These are phyloP conservation scores for Taphrina wiesneri DNA, from an alignment of 1,139 yeast species.

Conservation along the genomic window DNA sequence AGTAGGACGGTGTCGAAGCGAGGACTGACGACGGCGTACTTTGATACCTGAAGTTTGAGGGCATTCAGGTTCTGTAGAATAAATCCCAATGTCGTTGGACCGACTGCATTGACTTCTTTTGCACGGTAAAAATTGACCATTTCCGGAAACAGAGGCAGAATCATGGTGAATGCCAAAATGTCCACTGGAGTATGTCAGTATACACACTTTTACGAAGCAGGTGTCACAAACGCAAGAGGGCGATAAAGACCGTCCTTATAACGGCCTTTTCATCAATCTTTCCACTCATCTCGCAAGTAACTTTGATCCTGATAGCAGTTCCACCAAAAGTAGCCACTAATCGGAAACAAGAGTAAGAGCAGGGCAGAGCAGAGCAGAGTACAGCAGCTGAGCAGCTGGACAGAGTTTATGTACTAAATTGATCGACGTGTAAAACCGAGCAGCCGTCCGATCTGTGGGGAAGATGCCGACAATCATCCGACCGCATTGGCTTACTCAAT, in stretches of 20 bases:
- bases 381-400: not conserved
- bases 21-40: slow-evolving; percentile 26
- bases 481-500: not conserved
- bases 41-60: slow-evolving; percentile 21
- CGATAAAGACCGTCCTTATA: slow-evolving; percentile 30
- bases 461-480: not conserved
- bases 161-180: slow-evolving; percentile 33
- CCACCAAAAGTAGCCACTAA: too few species aligned
- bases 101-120: slow-evolving; percentile 19
- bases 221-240: slow-evolving; percentile 17
- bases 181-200: slow-evolving; percentile 9
- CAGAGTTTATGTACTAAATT: not conserved
- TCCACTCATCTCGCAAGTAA: not conserved
- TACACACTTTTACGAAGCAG: not conserved
- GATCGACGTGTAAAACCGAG: slow-evolving; percentile 1
- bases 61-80: slow-evolving; percentile 23
- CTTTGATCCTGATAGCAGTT: not conserved
- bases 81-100: slow-evolving; percentile 23
- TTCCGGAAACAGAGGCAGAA: slow-evolving; percentile 33
- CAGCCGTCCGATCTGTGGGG: slow-evolving; percentile 5
- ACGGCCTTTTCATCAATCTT: slow-evolving; percentile 23
- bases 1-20: slow-evolving; percentile 30
- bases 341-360: not conserved
- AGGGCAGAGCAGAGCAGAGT: not conserved
- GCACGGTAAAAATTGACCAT: slow-evolving; percentile 32